Evolutionary conservation across 345 rosid genomes (phyloP).

Genomic region (Salix suchowensis): DNA sequence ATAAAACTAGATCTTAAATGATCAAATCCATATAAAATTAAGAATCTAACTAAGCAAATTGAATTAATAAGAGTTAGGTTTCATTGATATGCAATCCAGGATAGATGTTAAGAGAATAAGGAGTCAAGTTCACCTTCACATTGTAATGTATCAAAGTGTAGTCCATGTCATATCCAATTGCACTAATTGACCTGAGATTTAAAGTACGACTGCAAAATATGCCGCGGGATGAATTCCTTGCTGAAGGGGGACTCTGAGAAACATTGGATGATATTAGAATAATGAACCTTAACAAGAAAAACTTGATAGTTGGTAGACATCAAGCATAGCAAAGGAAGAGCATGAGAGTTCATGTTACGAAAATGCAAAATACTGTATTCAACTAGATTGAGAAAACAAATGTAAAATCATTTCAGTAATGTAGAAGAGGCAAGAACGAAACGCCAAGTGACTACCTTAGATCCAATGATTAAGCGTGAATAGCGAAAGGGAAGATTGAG

Average conservation of each 20-base stretch:
- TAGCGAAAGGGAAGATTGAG: background rate
- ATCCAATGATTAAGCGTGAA: too few relatives aligned
- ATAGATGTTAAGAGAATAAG: background rate
- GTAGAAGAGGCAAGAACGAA: background rate
- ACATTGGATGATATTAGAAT: slow-evolving; percentile 13
- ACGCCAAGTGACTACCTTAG: too few relatives aligned
- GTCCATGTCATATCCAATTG: slow-evolving; percentile 98
- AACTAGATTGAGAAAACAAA: background rate
- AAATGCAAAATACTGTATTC: background rate
- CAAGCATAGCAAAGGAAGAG: background rate
- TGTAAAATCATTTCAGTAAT: background rate
- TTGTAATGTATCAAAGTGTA: slow-evolving; percentile 94
- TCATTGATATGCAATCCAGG: background rate
- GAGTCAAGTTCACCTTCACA: slow-evolving; percentile 55
- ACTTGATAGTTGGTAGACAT: background rate
- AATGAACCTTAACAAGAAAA: background rate
- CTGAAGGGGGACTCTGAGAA: slow-evolving; percentile 73
- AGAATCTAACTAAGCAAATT: background rate
- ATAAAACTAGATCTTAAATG: slow-evolving; percentile 3
- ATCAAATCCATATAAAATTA: background rate
- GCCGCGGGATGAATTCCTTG: slow-evolving; percentile 80
- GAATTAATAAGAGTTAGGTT: background rate
- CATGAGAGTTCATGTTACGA: background rate
- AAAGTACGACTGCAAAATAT: slow-evolving; percentile 91
- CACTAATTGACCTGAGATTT: slow-evolving; percentile 92